Evolutionary conservation across 306 rosid genomes (phyloP).

Genomic region (Lathyrus tuberosus): DNA sequence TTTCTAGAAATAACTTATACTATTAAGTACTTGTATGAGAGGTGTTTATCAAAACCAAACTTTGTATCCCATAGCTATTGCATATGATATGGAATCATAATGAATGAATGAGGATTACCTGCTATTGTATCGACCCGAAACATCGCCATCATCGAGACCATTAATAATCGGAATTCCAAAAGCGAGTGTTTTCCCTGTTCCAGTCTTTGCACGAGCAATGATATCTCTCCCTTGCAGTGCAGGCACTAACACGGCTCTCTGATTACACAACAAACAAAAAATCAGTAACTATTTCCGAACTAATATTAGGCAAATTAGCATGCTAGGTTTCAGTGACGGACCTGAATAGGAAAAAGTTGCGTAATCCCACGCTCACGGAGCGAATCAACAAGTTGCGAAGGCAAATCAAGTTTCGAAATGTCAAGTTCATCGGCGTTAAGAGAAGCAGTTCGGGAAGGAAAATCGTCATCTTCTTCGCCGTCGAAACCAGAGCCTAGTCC

Average conservation of each 20-base stretch:
- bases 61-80: background rate
- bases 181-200: slow-evolving; percentile 95
- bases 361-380: slow-evolving; percentile 79
- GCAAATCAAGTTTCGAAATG: slow-evolving; percentile 74
- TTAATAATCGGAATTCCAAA: slow-evolving; percentile 90
- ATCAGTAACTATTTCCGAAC: background rate
- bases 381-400: slow-evolving; percentile 62
- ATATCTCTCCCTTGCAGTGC: slow-evolving; percentile 91
- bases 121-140: slow-evolving; percentile 47
- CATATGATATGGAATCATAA: background rate
- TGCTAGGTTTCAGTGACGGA: slow-evolving; percentile 17
- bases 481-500: slow-evolving; percentile 59
- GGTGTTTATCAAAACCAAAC: background rate
- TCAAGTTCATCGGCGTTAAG: slow-evolving; percentile 65
- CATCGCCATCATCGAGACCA: slow-evolving; percentile 65
- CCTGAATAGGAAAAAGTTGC: slow-evolving; percentile 92
- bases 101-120: slow-evolving; percentile 49
- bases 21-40: background rate
- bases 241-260: slow-evolving; percentile 95
- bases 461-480: slow-evolving; percentile 26
- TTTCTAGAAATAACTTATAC: background rate
- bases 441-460: slow-evolving; percentile 32
- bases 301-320: background rate
- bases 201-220: slow-evolving; percentile 97
- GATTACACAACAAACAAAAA: background rate